Evolutionary conservation across 257 asterid species (phyloP), one percentile per base, ranked within the genome.

Genomic region (Solanum pimpinellifolium): DNA sequence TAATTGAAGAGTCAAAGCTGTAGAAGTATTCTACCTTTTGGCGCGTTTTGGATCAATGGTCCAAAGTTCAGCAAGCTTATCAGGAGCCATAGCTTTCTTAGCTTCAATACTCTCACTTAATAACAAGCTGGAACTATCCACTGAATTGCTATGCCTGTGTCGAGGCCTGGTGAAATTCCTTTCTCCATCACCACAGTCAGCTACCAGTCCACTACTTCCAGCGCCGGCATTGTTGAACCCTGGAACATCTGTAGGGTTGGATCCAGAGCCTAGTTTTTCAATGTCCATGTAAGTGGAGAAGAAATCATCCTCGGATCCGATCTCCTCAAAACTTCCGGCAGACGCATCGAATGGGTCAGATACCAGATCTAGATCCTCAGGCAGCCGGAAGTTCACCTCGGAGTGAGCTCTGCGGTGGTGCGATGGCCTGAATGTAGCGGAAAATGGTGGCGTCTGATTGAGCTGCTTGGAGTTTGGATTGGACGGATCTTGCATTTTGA

Each of bases 51-150:
- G 99, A 92, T 97, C 99, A 90, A 97, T 77, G 62, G 94, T 92
- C 99, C 99, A 97, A 27, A 97, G 89, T 87, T 94, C 98, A 84
- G 99, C 99, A 39, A 97, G 97, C 92, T 97, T 95, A 89, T 95
- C 97, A 70, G 99, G 99, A 80, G 98, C 94, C 99, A 97, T 97
- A 87, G 99, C 99, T 88, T 97, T 97, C 92, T 97, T 97, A 78
- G 99, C 98, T 85, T 94, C 99, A 89, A 97, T 94, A 86, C 90
- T 93, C 75, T 93, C 98, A 39, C 86, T 85, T 62, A 94, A 87
- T 93, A 92, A 31, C 33, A 94, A 89, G 88, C 90, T 90, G 72
- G 99, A 95, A 49, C 96, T 89, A 68, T 96, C 99, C 52, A 94
- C 93, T 0, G 99, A 97, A 88, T 92, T 93, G 87, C 95, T 93